Conservation (phyloP, 1,284 basidiomycete species). For the Ganoderma resinaceum region DNA sequence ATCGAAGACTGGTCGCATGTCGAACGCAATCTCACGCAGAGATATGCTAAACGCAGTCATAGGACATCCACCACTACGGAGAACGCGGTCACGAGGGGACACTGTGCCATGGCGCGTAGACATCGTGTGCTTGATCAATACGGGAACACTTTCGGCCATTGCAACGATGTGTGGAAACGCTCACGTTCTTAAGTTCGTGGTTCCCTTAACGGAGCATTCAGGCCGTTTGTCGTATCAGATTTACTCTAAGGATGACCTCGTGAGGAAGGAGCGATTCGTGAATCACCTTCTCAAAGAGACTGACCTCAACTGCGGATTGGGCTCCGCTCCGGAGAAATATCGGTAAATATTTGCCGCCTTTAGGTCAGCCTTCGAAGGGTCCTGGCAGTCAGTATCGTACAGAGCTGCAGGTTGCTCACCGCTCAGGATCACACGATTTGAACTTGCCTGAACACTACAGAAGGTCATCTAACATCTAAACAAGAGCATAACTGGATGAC, state of each 20-base stretch:
- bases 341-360: neutral
- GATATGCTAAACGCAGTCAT: constrained; percentile 22
- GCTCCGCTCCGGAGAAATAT: neutral
- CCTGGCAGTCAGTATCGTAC: too few relatives aligned
- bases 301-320: neutral
- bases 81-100: constrained; percentile 24
- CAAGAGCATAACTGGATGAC: neutral
- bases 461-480: neutral
- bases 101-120: neutral
- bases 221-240: neutral
- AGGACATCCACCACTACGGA: constrained; percentile 13
- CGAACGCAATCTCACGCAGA: constrained; percentile 24
- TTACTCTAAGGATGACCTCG: neutral
- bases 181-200: neutral
- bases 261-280: neutral
- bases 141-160: neutral
- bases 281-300: neutral
- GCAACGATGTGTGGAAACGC: neutral
- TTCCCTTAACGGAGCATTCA: neutral
- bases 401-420: neutral
- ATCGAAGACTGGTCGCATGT: constrained; percentile 5
- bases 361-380: too few relatives aligned
- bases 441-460: neutral
- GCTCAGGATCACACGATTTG: neutral
- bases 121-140: neutral